Evolutionary conservation across 2,329 filamentous ascomycete genomes (phyloP), one percentile per base, ranked within the genome.

Genomic region (Camillea tinctor): DNA sequence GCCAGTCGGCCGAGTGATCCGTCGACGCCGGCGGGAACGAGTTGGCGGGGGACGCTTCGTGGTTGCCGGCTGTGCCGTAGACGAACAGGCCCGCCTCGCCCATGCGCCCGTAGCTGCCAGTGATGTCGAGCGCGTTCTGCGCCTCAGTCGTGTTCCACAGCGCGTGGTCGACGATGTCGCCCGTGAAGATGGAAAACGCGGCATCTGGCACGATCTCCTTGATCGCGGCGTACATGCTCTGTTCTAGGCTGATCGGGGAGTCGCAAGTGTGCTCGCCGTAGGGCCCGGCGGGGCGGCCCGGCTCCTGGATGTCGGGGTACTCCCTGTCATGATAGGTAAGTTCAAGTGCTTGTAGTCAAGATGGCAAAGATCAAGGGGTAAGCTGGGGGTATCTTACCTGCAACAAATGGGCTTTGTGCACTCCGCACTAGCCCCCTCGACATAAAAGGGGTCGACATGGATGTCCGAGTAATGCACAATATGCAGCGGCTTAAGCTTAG

Each of bases 391-490:
- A 48, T 51, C 72, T 70, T 59, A 77, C 68, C 84, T 79, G 72
- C 85, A 88, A 71, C 85, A 88, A 58, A 87, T 83, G 1, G 82
- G 83, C 68, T 85, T 84, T 24, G 78, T 78, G 71, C 85, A 88
- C 61, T 84, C 76, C 21, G 80, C 77, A 66, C 77, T 85, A 6
- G 82, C 76, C 0, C 84, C 85, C 1, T 77, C 71, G 22, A 78
- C 77, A 68, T 88, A 88, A 11, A 78, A 74, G 5, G 78, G 79
- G 63, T 88, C 84, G 56, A 87, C 74, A 60, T 87, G 85, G 50
- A 85, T 83, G 63, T 88, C 85, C 13, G 82, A 85, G 69, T 83
- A 83, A 66, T 88, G 85, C 22, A 86, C 82, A 4, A 88, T 75
- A 64, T 81, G 79, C 63, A 86, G 68, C 5, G 83, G 80, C 4